Conservation (phyloP, 176 grass and related monocot genomes). For the Aegilops bicornis region DNA sequence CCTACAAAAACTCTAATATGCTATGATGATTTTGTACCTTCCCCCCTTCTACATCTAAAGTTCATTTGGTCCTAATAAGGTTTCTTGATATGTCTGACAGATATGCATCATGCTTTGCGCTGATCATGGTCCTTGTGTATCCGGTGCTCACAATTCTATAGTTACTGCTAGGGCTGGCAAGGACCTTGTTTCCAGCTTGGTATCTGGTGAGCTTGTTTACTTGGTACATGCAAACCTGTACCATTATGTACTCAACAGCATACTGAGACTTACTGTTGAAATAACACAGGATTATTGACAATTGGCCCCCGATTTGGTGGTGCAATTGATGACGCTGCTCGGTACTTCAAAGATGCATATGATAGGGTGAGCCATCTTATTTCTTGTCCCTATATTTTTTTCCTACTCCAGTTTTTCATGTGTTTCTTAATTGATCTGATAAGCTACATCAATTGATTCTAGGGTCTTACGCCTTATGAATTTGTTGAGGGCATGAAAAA, state of each 20-base stretch:
- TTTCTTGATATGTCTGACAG: conserved; percentile 43
- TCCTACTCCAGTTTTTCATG: conserved; percentile 4
- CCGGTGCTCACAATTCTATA: conserved; percentile 97
- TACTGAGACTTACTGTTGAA: background rate
- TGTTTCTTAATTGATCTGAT: conserved; percentile 15
- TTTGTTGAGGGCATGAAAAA: conserved; percentile 99
- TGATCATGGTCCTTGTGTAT: conserved; percentile 97
- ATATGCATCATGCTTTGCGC: conserved; percentile 98
- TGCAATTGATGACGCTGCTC: conserved; percentile 98
- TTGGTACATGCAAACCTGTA: conserved; percentile 8
- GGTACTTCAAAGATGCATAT: conserved; percentile 99
- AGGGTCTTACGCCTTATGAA: conserved; percentile 91
- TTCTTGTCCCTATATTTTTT: background rate
- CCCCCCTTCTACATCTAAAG: background rate
- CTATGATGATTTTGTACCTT: background rate
- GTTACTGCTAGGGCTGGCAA: conserved; percentile 96
- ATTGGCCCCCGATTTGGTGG: conserved; percentile 98
- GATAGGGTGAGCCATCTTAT: conserved; percentile 64
- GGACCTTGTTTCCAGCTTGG: conserved; percentile 96
- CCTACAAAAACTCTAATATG: background rate
- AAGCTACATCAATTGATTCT: conserved; percentile 3
- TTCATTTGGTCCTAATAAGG: conserved; percentile 23
- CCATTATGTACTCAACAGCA: background rate
- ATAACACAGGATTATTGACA: conserved; percentile 75
- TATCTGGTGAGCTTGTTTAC: conserved; percentile 71